Conservation (phyloP, 2,329 filamentous ascomycete genomes). For the Gnomoniopsis smithogilvyi region DNA sequence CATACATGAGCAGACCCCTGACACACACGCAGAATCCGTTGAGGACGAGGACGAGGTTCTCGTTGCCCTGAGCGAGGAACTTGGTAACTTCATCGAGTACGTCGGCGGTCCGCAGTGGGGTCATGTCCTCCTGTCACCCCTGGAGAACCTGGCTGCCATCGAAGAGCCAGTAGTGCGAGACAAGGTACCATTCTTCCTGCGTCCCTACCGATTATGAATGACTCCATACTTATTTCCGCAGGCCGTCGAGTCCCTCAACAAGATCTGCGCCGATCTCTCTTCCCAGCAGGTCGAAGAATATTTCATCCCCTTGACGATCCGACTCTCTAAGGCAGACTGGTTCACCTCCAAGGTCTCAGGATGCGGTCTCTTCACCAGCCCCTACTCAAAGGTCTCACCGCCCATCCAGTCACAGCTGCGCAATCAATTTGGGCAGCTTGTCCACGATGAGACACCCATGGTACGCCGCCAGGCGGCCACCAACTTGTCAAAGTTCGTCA, state of each 20-base stretch:
- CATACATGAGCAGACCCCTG: slow-evolving; percentile 17
- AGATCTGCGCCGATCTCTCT: slow-evolving; percentile 92
- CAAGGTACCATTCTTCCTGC: slow-evolving; percentile 75
- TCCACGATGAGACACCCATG: slow-evolving; percentile 99
- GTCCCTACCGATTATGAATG: slow-evolving; percentile 2
- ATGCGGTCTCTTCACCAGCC: slow-evolving; percentile 88
- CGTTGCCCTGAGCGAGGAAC: slow-evolving; percentile 93
- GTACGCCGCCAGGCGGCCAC: slow-evolving; percentile 95
- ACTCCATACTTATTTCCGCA: slow-evolving; percentile 33
- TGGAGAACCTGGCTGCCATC: slow-evolving; percentile 97
- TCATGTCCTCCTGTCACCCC: slow-evolving; percentile 91
- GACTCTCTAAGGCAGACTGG: slow-evolving; percentile 98
- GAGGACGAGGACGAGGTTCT: slow-evolving; percentile 99
- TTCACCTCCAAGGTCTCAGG: slow-evolving; percentile 99
- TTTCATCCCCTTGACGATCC: slow-evolving; percentile 92
- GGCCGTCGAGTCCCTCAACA: slow-evolving; percentile 99
- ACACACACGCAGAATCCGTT: slow-evolving; percentile 72
- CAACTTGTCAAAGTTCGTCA: slow-evolving; percentile 95
- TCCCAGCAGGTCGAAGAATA: slow-evolving; percentile 92
- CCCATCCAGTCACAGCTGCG: slow-evolving; percentile 88
- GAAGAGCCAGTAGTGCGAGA: slow-evolving; percentile 97
- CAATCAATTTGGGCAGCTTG: slow-evolving; percentile 86
- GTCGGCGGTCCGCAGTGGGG: slow-evolving; percentile 91
- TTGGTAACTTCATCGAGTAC: slow-evolving; percentile 95
- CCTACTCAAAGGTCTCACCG: slow-evolving; percentile 86